Evolutionary conservation across 768 basidiomycete genomes (phyloP), one percentile per base, ranked within the genome.

Genomic region (Pleurotus giganteus): DNA sequence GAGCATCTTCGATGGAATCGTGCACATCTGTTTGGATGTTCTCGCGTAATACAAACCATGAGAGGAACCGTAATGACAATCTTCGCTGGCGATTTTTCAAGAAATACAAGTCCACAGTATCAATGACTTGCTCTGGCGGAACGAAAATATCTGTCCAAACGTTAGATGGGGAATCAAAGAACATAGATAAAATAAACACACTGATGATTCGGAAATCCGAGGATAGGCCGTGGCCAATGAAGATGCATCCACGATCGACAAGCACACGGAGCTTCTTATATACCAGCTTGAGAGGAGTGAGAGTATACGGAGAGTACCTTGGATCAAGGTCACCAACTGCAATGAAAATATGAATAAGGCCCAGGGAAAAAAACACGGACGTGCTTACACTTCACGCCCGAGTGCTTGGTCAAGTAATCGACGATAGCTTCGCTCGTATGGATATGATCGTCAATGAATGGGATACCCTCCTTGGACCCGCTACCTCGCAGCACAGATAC

Each of bases 181-280:
- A 45, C 36, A 2, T 19, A 28, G 15, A 46, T 44, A 39, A 19
- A 28, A 23, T 9, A 17, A 12, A 74, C 91, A 67, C 61, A 96
- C 96, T 99, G 73, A 98, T 99, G 54, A 96, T 98, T 9, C 96
- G 84, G 74, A 98, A 98, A 68, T 99, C 97, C 66, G 98, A 98
- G 13, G 93, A 89, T 15, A 99, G 81, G 4, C 97, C 97, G 63
- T 99, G 97, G 0, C 97, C 97, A 53, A 98, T 89, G 66, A 99
- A 99, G 55, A 94, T 89, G 65, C 97, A 99, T 4, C 95, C 94
- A 21, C 88, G 79, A 66, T 99, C 97, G 17, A 98, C 94, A 4
- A 98, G 77, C 17, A 95, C 70, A 2, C 97, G 84, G 11, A 99
- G 75, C 67, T 99, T 99, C 78, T 98, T 98, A 74, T 98, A 99